Conservation (phyloP, 169 alveolate genomes). For the Cryptosporidium felis region DNA sequence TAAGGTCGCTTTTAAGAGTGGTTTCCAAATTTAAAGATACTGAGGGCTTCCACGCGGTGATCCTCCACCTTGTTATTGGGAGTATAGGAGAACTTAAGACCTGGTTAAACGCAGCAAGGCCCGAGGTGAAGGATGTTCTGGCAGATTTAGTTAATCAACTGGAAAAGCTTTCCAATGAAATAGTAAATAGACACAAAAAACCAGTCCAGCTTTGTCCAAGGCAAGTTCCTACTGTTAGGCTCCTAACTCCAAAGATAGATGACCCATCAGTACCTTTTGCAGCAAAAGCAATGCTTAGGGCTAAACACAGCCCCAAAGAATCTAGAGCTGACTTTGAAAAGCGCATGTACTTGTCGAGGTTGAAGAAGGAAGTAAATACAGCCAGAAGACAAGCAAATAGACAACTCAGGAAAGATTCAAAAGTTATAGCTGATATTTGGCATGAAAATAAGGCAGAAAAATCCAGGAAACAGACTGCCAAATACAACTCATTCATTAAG, state of each 20-base stretch:
- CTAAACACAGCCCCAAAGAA: slow-evolving; percentile 26
- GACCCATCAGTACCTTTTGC: slow-evolving; percentile 70
- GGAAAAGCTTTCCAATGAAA: not conserved
- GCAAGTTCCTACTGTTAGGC: slow-evolving; percentile 41
- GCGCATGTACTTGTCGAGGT: slow-evolving; percentile 7
- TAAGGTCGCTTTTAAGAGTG: slow-evolving; percentile 20
- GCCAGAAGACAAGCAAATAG: slow-evolving; percentile 71
- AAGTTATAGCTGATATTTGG: slow-evolving; percentile 22
- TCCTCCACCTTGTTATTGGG: slow-evolving; percentile 14
- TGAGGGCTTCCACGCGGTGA: slow-evolving; percentile 9
- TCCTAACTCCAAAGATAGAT: slow-evolving; percentile 40
- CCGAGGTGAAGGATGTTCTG: not conserved
- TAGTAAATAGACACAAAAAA: not conserved
- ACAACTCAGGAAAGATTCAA: slow-evolving; percentile 59
- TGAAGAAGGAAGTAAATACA: slow-evolving; percentile 46
- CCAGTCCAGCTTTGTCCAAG: slow-evolving; percentile 47
- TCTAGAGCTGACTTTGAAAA: slow-evolving; percentile 49
- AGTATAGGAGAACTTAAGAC: not conserved
- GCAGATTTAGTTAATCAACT: not conserved
- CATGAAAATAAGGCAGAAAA: slow-evolving; percentile 2
- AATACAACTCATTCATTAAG: slow-evolving; percentile 54
- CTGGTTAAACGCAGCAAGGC: not conserved
- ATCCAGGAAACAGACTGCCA: not conserved
- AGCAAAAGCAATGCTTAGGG: slow-evolving; percentile 30
- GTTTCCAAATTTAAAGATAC: not conserved